phyloP scores from a whole-genome alignment of 352 stramenopile species.

The Saprolegnia diclina region DNA sequence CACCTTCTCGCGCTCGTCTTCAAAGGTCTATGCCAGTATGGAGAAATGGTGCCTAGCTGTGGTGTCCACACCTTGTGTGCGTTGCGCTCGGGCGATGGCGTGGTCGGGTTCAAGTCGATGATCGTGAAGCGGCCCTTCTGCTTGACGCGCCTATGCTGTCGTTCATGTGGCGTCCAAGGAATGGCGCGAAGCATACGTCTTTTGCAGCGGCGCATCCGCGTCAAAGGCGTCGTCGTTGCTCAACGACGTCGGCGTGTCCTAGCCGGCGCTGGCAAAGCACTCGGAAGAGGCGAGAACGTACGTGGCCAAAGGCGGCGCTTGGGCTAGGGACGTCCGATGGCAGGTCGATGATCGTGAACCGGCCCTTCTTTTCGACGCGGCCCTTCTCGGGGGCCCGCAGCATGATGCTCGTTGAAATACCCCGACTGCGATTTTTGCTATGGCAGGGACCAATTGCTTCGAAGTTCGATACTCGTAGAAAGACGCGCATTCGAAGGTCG shows the following conservation, averaged over 20 bases:
- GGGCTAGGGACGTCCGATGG: conserved; percentile 17
- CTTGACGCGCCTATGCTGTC: conserved; percentile 19
- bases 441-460: background rate
- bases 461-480: conserved; percentile 5
- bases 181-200: conserved; percentile 6
- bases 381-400: conserved; percentile 6
- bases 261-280: background rate
- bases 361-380: conserved; percentile 24
- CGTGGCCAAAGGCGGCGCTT: background rate
- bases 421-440: too few relatives aligned
- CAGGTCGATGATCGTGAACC: conserved; percentile 28
- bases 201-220: background rate
- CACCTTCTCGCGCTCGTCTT: background rate
- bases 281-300: background rate
- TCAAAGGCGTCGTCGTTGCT: background rate
- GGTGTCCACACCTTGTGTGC: conserved; percentile 1
- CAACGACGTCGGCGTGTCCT: background rate
- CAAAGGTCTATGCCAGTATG: background rate
- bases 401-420: background rate
- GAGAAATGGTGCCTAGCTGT: background rate
- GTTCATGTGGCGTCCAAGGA: background rate
- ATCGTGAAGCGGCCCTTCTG: conserved; percentile 27
- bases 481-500: too few relatives aligned
- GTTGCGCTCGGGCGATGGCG: conserved; percentile 17
- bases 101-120: conserved; percentile 23